phyloP scores from a whole-genome alignment of 306 rosid species.

The Argentina anserina region DNA sequence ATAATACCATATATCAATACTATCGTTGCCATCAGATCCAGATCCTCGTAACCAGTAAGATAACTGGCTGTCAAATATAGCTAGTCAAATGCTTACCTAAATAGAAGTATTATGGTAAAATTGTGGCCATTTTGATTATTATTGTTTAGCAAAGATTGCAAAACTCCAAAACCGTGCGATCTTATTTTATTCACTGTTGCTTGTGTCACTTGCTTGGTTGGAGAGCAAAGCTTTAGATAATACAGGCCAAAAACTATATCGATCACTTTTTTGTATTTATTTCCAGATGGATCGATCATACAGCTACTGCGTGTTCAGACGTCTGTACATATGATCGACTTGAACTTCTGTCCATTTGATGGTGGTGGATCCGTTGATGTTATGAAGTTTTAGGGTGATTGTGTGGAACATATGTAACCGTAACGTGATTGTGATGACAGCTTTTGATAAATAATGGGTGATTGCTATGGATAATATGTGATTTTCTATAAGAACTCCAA shows the following conservation, averaged over 20 bases:
- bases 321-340: not conserved
- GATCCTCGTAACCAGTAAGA: not conserved
- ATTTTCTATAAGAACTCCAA: too few species aligned
- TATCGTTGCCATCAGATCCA: not conserved
- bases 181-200: constrained; percentile 7
- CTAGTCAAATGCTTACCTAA: not conserved
- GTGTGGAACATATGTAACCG: not conserved
- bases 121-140: not conserved
- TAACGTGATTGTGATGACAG: not conserved
- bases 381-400: not conserved
- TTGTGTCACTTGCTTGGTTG: not conserved
- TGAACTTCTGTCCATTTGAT: not conserved
- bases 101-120: not conserved
- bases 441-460: too few species aligned
- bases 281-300: not conserved
- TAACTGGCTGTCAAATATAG: not conserved
- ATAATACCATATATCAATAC: not conserved
- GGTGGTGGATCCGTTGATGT: not conserved
- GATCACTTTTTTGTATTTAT: constrained; percentile 9
- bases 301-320: not conserved
- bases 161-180: constrained; percentile 20
- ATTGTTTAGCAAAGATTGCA: not conserved
- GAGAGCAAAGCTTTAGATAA: not conserved
- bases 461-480: too few species aligned
- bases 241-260: not conserved